Percentiles rank a stretch among this genome's conserved stretches.
Evolutionary conservation across 306 rosid genomes (phyloP).

Genomic region (Glycine tomentella): DNA sequence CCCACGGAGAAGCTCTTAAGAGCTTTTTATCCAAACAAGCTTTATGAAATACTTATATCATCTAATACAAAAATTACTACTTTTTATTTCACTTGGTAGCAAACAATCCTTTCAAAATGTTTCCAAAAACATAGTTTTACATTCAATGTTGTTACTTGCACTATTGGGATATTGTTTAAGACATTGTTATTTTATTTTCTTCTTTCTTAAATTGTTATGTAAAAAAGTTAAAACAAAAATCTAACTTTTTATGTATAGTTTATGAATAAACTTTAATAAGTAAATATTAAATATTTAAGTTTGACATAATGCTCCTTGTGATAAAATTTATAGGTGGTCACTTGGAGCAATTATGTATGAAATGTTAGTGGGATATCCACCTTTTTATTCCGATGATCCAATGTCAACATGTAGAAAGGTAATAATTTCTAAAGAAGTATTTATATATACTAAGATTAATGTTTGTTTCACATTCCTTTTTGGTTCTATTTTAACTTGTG

Average conservation of each 20-base stretch:
- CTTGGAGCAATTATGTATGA: slow-evolving; percentile 99
- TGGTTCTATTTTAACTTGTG: too few species aligned
- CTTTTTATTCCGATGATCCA: slow-evolving; percentile 98
- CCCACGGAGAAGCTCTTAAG: too few species aligned
- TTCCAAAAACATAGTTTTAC: slow-evolving; percentile 21
- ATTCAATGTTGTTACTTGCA: slow-evolving; percentile 1
- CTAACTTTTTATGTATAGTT: neutral
- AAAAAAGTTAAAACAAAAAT: too few species aligned
- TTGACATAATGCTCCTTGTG: slow-evolving; percentile 24
- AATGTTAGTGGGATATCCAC: slow-evolving; percentile 99
- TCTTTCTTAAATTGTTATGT: neutral
- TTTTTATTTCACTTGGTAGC: slow-evolving; percentile 23
- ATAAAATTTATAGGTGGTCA: slow-evolving; percentile 81
- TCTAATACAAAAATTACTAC: neutral
- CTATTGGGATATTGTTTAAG: neutral
- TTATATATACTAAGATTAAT: neutral
- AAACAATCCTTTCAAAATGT: slow-evolving; percentile 28
- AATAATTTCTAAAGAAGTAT: slow-evolving; percentile 7
- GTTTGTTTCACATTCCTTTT: slow-evolving; percentile 2
- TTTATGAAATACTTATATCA: neutral
- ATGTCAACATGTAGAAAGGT: slow-evolving; percentile 99
- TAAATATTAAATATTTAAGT: neutral
- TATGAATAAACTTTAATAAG: neutral
- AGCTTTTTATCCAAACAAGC: too few species aligned
- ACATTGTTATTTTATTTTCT: neutral